Base-by-base conservation (phyloP, 225 moss, liverwort and hornwort genomes). In the Marchantia polymorpha region DNA sequence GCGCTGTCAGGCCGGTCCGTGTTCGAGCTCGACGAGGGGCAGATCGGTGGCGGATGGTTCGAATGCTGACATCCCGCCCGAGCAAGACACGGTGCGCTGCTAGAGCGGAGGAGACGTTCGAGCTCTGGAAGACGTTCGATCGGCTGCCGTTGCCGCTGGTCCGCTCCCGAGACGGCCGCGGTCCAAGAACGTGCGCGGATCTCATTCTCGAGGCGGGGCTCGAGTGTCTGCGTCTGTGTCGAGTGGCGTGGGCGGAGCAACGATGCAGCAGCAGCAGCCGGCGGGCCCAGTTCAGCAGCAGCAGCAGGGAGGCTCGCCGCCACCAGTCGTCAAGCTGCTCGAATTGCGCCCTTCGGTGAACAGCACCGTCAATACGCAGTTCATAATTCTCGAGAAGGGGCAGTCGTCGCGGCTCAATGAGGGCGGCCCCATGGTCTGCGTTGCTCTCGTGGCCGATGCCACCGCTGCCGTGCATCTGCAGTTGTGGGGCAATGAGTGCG, bases 381-480 rank as follows among this genome's bases (percentile, higher is more conserved):
- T 93, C 76, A 92, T 95, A 56, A 68, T 92, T 12, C 74, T 99
- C 59, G 95, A 99, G 76, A 99, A 99, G 73, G 93, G 92, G 15
- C 88, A 83, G 12, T 83, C 91, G 11, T 78, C 97, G 8, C 84
- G 93, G 74, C 84, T 88, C 73, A 88, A 47, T 27, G 84, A 87
- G 2, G 93, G 92, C 20, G 87, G 86, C 0, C 88, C 90, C 12
- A 67, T 85, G 7, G 89, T 91, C 7, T 92, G 90, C 12, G 90
- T 95, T 30, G 94, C 94, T 47, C 74, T 99, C 71, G 97, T 93
- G 27, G 94, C 94, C 0, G 97, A 99, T 78, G 81, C 91, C 8
- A 94, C 92, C 0, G 94, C 95, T 12, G 84, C 93, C 19, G 93
- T 92, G 26, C 97, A 99, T 76, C 87, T 99, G 12, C 93, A 99